phyloP scores from a whole-genome alignment of 2,329 filamentous ascomycete genomes.

The Arthroderma sp. region DNA sequence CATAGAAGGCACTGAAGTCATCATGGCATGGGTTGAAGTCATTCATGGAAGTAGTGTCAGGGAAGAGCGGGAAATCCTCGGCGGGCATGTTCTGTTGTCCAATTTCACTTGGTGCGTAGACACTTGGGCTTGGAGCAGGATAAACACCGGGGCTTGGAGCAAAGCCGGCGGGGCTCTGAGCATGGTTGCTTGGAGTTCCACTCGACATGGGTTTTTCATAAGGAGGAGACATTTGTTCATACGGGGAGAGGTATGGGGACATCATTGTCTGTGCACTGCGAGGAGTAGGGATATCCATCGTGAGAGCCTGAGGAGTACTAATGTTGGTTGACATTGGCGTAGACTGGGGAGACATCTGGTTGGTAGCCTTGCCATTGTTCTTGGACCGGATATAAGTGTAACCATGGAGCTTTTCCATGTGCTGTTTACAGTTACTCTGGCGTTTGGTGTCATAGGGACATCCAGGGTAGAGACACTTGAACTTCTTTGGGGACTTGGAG shows the following conservation, averaged over 20 bases:
- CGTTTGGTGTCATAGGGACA: constrained; percentile 94
- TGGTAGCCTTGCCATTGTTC: constrained; percentile 53
- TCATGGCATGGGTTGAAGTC: constrained; percentile 12
- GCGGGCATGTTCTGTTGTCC: neutral
- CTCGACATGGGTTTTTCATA: neutral
- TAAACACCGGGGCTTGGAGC: neutral
- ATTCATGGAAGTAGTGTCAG: constrained; percentile 10
- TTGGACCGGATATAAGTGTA: constrained; percentile 89
- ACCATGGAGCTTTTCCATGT: constrained; percentile 94
- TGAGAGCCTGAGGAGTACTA: constrained; percentile 50
- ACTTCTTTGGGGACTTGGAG: constrained; percentile 65
- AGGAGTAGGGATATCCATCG: constrained; percentile 43
- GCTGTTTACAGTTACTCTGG: constrained; percentile 93
- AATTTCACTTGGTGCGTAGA: neutral
- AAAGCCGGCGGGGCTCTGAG: neutral
- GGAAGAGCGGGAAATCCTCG: constrained; percentile 12
- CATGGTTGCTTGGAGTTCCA: neutral
- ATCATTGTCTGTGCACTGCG: constrained; percentile 19
- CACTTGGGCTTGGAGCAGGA: neutral
- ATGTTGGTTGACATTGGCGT: constrained; percentile 41
- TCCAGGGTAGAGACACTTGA: constrained; percentile 66
- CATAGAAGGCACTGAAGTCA: constrained; percentile 22
- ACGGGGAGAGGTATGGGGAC: constrained; percentile 20
- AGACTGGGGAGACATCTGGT: constrained; percentile 37
- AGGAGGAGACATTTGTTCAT: constrained; percentile 14